phyloP scores from a whole-genome alignment of 371 early-diverging fungal genomes.

The Choanephora cucurbitarum region DNA sequence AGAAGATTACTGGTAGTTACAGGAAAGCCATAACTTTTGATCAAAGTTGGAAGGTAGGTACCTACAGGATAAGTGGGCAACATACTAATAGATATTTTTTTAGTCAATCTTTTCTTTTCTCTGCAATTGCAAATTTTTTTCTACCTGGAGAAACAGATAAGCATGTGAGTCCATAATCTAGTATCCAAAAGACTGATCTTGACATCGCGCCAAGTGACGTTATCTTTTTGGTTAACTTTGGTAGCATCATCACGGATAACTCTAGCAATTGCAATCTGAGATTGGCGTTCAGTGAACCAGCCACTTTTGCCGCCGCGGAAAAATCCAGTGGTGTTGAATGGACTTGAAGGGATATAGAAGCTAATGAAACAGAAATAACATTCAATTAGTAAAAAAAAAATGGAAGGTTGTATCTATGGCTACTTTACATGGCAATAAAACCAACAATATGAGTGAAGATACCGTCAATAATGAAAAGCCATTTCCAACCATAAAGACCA shows the following conservation, averaged over 20 bases:
- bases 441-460: slow-evolving; percentile 51
- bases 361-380: too few relatives aligned
- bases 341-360: slow-evolving; percentile 49
- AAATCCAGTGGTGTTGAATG: slow-evolving; percentile 41
- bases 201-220: slow-evolving; percentile 28
- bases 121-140: background rate
- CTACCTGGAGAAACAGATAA: slow-evolving; percentile 35
- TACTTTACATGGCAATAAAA: slow-evolving; percentile 38
- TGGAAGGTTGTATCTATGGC: too few relatives aligned
- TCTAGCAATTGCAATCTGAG: slow-evolving; percentile 56
- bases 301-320: slow-evolving; percentile 34
- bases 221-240: slow-evolving; percentile 38
- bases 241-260: slow-evolving; percentile 54
- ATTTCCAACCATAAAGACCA: slow-evolving; percentile 61
- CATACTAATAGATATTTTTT: slow-evolving; percentile 28
- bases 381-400: too few relatives aligned
- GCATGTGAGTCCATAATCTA: slow-evolving; percentile 46
- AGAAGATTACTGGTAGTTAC: slow-evolving; percentile 54
- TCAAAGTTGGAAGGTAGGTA: slow-evolving; percentile 54
- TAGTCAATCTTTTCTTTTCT: background rate
- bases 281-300: slow-evolving; percentile 42
- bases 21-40: slow-evolving; percentile 53
- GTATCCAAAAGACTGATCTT: slow-evolving; percentile 35
- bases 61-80: slow-evolving; percentile 45
- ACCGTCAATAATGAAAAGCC: slow-evolving; percentile 59